A percentile compares a stretch with the other conserved stretches of the same genome.
Evolutionary conservation across 148 eudicot genomes (phyloP).

Genomic region (Camellia granthamiana): DNA sequence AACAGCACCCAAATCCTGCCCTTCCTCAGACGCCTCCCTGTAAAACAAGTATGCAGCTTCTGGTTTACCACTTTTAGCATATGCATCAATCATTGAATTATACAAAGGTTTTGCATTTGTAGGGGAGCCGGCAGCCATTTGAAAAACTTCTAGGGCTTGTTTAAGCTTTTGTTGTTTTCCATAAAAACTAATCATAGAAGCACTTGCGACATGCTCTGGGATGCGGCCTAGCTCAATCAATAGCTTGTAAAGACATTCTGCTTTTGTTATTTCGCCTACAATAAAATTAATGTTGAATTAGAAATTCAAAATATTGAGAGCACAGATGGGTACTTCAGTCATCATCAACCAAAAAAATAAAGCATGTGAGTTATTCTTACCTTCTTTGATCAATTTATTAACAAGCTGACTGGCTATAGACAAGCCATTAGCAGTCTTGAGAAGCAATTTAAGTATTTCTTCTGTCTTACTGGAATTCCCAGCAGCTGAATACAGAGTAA

Average conservation of each 20-base stretch:
- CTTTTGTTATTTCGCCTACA: conserved; percentile 55
- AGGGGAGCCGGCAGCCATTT: conserved; percentile 31
- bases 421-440: conserved; percentile 52
- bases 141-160: conserved; percentile 46
- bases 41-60: conserved; percentile 58
- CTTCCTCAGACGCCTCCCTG: conserved; percentile 44
- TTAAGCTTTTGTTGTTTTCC: conserved; percentile 57
- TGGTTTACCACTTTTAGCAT: conserved; percentile 45
- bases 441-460: conserved; percentile 46
- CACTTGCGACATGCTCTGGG: conserved; percentile 47
- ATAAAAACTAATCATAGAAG: conserved; percentile 59
- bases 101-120: conserved; percentile 34
- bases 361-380: conserved; percentile 23
- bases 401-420: conserved; percentile 57
- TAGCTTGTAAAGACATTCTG: conserved; percentile 46
- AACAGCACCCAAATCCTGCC: conserved; percentile 54
- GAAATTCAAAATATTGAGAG: not conserved
- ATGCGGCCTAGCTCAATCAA: conserved; percentile 46
- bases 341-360: not conserved
- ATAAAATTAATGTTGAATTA: not conserved
- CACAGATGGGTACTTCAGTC: not conserved
- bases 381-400: conserved; percentile 51
- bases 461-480: conserved; percentile 35
- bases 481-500: conserved; percentile 51
- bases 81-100: conserved; percentile 57